Percentiles rank a stretch among this genome's conserved stretches.
phyloP scores from a whole-genome alignment of 2,329 filamentous ascomycete genomes.

The Aspergillus piperis region DNA sequence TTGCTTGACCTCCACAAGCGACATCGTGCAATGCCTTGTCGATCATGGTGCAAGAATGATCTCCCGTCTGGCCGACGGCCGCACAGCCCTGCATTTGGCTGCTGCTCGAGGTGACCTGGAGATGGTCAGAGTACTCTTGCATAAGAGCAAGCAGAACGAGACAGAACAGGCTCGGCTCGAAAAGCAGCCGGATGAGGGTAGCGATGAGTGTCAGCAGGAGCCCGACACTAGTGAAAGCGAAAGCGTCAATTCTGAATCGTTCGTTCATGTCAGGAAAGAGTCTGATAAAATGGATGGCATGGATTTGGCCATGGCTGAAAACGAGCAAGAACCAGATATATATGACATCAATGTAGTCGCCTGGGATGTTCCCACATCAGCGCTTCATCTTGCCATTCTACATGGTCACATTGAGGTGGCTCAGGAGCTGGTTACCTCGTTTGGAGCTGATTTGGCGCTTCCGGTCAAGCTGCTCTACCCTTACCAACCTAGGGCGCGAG shows the following conservation, averaged over 20 bases:
- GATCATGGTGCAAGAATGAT: slow-evolving; percentile 72
- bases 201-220: slow-evolving; percentile 33
- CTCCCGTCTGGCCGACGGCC: slow-evolving; percentile 74
- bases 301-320: slow-evolving; percentile 54
- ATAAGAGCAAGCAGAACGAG: slow-evolving; percentile 69
- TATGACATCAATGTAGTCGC: slow-evolving; percentile 76
- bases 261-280: slow-evolving; percentile 61
- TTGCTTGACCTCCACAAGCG: slow-evolving; percentile 65
- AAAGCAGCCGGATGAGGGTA: slow-evolving; percentile 17
- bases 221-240: slow-evolving; percentile 47
- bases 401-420: slow-evolving; percentile 71
- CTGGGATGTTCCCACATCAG: slow-evolving; percentile 74
- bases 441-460: slow-evolving; percentile 74
- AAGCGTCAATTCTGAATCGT: slow-evolving; percentile 65
- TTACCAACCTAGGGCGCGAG: slow-evolving; percentile 50
- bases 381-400: slow-evolving; percentile 77
- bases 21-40: slow-evolving; percentile 71
- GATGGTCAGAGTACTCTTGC: slow-evolving; percentile 71
- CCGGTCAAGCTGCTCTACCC: slow-evolving; percentile 66
- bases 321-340: slow-evolving; percentile 71
- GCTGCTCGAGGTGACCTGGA: slow-evolving; percentile 67
- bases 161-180: slow-evolving; percentile 33
- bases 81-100: slow-evolving; percentile 80
- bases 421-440: slow-evolving; percentile 67
- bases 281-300: slow-evolving; percentile 38